These are phyloP conservation scores for Saccharomyces hybrid DNA, from an alignment of 1,139 yeast genomes.

Conservation along the genomic window DNA sequence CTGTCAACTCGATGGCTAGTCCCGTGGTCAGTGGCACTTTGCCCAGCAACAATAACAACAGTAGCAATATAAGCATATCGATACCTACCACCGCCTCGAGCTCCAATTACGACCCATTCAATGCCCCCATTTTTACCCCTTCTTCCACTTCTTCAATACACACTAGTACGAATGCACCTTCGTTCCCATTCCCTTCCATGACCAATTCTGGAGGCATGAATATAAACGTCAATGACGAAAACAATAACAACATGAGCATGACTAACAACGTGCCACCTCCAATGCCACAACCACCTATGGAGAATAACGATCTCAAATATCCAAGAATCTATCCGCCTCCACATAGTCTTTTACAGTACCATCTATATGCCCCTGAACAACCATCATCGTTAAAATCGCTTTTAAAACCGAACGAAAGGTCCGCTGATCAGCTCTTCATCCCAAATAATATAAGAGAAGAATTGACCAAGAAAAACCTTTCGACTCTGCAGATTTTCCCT, in stretches of 20 bases:
- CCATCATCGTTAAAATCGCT: conserved; percentile 63
- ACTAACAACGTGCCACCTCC: background rate
- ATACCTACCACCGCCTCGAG: background rate
- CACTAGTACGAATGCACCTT: background rate
- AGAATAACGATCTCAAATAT: conserved; percentile 12
- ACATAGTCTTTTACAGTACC: conserved; percentile 59
- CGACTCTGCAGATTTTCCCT: conserved; percentile 57
- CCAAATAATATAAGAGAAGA: conserved; percentile 65
- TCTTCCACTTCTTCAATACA: background rate
- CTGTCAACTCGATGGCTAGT: background rate
- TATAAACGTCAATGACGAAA: background rate
- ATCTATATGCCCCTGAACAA: conserved; percentile 82
- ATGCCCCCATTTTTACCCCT: background rate
- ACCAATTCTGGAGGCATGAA: background rate
- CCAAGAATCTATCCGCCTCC: conserved; percentile 32
- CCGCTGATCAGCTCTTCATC: conserved; percentile 61
- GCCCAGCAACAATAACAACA: background rate
- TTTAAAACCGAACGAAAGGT: conserved; percentile 61
- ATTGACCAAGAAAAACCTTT: conserved; percentile 69
- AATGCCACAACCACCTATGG: background rate
- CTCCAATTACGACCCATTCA: background rate
- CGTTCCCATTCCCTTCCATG: background rate
- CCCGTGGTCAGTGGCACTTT: background rate
- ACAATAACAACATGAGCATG: conserved; percentile 4
- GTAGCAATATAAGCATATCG: background rate